Base-by-base conservation (phyloP, 306 rosid species). In the Prunus dulcis region DNA sequence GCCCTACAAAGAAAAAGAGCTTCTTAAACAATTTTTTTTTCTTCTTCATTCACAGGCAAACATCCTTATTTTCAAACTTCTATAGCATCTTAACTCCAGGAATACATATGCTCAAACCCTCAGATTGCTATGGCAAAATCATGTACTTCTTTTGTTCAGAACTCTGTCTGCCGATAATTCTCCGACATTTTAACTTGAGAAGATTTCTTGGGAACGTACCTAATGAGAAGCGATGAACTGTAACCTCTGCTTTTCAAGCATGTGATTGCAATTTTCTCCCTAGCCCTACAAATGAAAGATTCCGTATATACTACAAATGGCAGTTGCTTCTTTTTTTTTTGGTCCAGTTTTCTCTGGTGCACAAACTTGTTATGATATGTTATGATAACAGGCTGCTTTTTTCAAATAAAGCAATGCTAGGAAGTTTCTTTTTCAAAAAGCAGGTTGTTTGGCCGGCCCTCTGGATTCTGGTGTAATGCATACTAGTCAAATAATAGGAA, bases 221-320 rank as follows among this genome's bases (percentile, higher is more conserved):
- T 82, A 84, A 79, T 79, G 9, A 89, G 83, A 80, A 58, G 78
- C 7, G 84, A 87, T 38, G 89, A 84, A 76, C 83, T 77, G 66
- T 81, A 85, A 32, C 82, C 87, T 78, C 93, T 87, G 46, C 68
- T 79, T 77, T 81, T 84, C 87, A 82, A 82, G 80, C 88, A 86
- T 22, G 72, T 60, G 80, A 88, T 74, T 25, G 43, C 83, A 72
- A 75, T 67, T 74, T 78, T 88, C 86, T 80, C 86, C 74, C 78
- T 58, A 70, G 50, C 81, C 96, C 97, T 91, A 83, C 67, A 77
- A 74, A 76, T 32, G 13, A 69, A 22, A 68, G 18, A 34, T 14
- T 12, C 25, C 25, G 25, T 23, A 23, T 23, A 23, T 23, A 23
- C 25, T 23, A 23, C 25, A 23, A 23, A 23, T 23, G 25, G 25